Conservation (phyloP, 768 basidiomycete species). For the Lyophyllum decastes region DNA sequence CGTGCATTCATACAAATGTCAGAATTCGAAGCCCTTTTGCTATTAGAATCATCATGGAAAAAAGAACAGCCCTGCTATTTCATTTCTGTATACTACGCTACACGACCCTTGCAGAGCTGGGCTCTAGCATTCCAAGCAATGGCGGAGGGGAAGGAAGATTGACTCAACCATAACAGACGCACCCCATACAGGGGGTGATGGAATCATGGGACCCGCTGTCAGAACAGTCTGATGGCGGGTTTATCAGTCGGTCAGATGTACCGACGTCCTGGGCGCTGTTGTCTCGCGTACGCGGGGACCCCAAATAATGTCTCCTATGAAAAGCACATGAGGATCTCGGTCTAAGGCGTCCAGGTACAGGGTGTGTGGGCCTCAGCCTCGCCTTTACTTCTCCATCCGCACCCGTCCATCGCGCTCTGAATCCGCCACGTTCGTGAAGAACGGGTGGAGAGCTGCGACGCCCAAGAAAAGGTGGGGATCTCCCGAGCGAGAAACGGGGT, state of each 20-base stretch:
- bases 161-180: not conserved
- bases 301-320: not conserved
- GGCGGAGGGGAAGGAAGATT: not conserved
- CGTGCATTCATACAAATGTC: slow-evolving; percentile 5
- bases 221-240: slow-evolving; percentile 3
- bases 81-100: slow-evolving; percentile 12
- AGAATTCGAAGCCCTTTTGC: too few relatives aligned
- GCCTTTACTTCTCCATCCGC: slow-evolving; percentile 83
- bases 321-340: slow-evolving; percentile 1
- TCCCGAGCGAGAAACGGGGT: slow-evolving; percentile 52
- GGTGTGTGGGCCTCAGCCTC: slow-evolving; percentile 68
- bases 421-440: slow-evolving; percentile 21
- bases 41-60: too few relatives aligned
- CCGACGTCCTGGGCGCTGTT: not conserved
- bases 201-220: not conserved
- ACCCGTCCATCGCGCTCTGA: slow-evolving; percentile 48
- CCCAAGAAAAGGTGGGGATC: slow-evolving; percentile 35
- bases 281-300: not conserved
- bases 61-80: not conserved
- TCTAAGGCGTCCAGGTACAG: not conserved
- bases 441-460: slow-evolving; percentile 22
- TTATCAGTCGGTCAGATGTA: not conserved
- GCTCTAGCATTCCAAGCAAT: too few relatives aligned
- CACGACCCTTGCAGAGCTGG: not conserved
- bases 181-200: not conserved